Evolutionary conservation across 495 filamentous ascomycete species (phyloP).

Genomic region (Podospora comata): DNA sequence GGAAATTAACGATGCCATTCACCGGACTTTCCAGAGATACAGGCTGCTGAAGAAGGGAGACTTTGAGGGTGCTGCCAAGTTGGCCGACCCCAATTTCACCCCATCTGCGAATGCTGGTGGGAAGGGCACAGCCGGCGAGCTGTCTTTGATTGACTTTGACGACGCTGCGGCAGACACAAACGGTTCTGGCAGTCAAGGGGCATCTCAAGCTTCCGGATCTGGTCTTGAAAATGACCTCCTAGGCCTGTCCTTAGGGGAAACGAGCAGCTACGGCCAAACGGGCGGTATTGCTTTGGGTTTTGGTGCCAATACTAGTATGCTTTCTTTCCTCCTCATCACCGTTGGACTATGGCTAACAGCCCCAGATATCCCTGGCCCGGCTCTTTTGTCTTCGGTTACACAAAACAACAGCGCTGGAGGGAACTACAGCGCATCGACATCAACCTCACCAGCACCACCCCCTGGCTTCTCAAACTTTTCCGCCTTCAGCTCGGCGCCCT

Average conservation of each 20-base stretch:
- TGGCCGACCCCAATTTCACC: slow-evolving; percentile 69
- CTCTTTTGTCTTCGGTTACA: slow-evolving; percentile 61
- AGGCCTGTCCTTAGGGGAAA: slow-evolving; percentile 51
- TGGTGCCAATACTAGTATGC: slow-evolving; percentile 62
- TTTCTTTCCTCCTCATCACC: not conserved
- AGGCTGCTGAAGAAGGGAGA: slow-evolving; percentile 93
- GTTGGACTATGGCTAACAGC: slow-evolving; percentile 9
- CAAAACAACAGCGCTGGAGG: slow-evolving; percentile 54
- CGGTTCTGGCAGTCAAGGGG: slow-evolving; percentile 35
- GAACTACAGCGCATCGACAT: slow-evolving; percentile 21
- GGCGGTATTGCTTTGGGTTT: slow-evolving; percentile 87
- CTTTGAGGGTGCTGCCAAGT: slow-evolving; percentile 77
- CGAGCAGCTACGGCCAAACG: slow-evolving; percentile 57
- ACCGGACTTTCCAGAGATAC: slow-evolving; percentile 91
- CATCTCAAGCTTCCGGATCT: slow-evolving; percentile 22
- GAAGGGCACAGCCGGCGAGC: slow-evolving; percentile 74
- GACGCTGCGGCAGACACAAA: slow-evolving; percentile 62
- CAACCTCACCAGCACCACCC: slow-evolving; percentile 33
- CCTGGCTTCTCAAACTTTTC: slow-evolving; percentile 62
- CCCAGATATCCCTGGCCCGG: slow-evolving; percentile 59
- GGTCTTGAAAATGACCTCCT: slow-evolving; percentile 53
- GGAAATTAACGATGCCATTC: slow-evolving; percentile 98
- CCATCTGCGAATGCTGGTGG: slow-evolving; percentile 56
- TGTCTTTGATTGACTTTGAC: slow-evolving; percentile 90
- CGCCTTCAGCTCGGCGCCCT: slow-evolving; percentile 44